These are phyloP conservation scores for Fusarium begoniae DNA, from an alignment of 2,329 filamentous ascomycete species.

Conservation along the genomic window DNA sequence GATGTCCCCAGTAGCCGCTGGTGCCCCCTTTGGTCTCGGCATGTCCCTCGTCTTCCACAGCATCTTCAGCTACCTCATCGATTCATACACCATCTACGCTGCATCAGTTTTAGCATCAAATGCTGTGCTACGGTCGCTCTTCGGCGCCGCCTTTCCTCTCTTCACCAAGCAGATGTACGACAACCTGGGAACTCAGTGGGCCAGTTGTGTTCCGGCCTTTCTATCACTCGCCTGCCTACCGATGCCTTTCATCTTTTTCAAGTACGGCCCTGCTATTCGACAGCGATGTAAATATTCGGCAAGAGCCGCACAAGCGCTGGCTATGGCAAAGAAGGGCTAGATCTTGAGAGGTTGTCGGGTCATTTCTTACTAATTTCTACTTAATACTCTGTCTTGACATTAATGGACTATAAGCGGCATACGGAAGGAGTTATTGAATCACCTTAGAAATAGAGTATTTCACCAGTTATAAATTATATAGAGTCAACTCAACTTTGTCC, in stretches of 20 bases:
- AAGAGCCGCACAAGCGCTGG: slow-evolving; percentile 24
- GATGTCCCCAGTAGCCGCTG: slow-evolving; percentile 58
- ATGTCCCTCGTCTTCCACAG: slow-evolving; percentile 71
- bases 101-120: slow-evolving; percentile 76
- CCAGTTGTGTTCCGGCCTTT: slow-evolving; percentile 34
- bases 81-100: slow-evolving; percentile 78
- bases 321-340: slow-evolving; percentile 5
- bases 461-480: background rate
- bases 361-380: background rate
- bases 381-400: background rate
- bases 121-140: slow-evolving; percentile 28
- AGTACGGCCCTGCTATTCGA: slow-evolving; percentile 33
- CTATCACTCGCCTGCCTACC: slow-evolving; percentile 36
- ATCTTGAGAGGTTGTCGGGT: accelerated
- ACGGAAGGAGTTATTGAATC: background rate
- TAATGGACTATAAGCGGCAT: background rate
- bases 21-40: slow-evolving; percentile 63
- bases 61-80: slow-evolving; percentile 73
- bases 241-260: slow-evolving; percentile 36
- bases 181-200: slow-evolving; percentile 39
- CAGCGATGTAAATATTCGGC: slow-evolving; percentile 38
- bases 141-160: slow-evolving; percentile 38
- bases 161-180: slow-evolving; percentile 43
- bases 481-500: background rate
- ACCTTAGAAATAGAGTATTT: background rate